A percentile compares a stretch with the other conserved stretches of the same genome.
phyloP scores from a whole-genome alignment of 169 alveolate species.

The Eimeria sp. region DNA sequence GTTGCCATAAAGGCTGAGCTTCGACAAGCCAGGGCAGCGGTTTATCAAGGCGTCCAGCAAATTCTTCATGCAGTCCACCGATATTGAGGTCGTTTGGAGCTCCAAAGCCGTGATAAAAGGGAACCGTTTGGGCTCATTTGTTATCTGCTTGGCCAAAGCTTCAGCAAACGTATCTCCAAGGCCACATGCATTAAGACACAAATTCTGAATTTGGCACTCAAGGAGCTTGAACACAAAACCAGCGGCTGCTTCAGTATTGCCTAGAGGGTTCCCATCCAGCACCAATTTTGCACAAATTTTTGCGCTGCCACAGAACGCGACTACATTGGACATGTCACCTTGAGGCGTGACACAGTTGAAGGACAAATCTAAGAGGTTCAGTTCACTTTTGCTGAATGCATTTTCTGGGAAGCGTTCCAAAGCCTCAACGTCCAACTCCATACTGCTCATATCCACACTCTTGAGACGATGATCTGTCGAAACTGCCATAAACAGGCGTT shows the following conservation, averaged over 20 bases:
- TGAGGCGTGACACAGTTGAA: slow-evolving; percentile 3
- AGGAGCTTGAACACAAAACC: slow-evolving; percentile 40
- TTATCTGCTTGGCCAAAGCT: slow-evolving; percentile 14
- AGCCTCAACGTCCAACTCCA: slow-evolving; percentile 36
- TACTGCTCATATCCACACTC: slow-evolving; percentile 71
- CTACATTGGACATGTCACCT: neutral
- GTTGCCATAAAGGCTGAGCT: slow-evolving; percentile 40
- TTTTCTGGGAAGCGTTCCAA: slow-evolving; percentile 11
- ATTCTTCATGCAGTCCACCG: slow-evolving; percentile 49
- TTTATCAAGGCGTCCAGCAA: slow-evolving; percentile 23
- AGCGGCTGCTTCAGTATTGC: slow-evolving; percentile 43
- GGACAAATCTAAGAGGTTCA: slow-evolving; percentile 31
- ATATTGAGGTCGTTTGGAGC: slow-evolving; percentile 34
- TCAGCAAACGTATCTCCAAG: slow-evolving; percentile 56
- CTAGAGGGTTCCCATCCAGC: slow-evolving; percentile 64
- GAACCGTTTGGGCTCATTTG: slow-evolving; percentile 13
- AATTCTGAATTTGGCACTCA: slow-evolving; percentile 13
- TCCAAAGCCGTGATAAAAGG: slow-evolving; percentile 54
- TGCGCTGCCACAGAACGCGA: slow-evolving; percentile 71
- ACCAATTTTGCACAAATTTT: slow-evolving; percentile 25
- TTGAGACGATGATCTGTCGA: slow-evolving; percentile 32
- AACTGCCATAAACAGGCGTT: slow-evolving; percentile 5
- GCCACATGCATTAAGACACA: slow-evolving; percentile 62
- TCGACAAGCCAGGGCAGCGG: slow-evolving; percentile 36
- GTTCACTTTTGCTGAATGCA: slow-evolving; percentile 40